A percentile compares a stretch with the other conserved stretches of the same genome.
Evolutionary conservation across 441 rosid species (phyloP).

Genomic region (Biscutella laevigata): DNA sequence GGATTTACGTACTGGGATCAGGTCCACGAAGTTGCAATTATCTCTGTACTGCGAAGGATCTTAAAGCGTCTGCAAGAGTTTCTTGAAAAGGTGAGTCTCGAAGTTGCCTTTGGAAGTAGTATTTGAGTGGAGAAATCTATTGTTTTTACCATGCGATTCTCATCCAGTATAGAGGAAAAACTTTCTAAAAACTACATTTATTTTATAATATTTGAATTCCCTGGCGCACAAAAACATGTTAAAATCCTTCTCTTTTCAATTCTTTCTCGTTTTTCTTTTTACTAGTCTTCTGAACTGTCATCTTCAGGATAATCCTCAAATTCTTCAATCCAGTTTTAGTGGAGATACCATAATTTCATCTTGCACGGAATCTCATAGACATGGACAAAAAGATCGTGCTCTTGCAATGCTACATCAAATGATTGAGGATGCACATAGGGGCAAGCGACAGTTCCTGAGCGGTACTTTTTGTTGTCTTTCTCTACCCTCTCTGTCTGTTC

Average conservation of each 20-base stretch:
- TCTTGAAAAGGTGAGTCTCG: conserved; percentile 63
- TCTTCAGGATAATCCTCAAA: conserved; percentile 62
- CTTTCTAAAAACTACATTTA: not conserved
- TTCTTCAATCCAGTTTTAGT: conserved; percentile 57
- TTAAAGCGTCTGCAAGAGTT: conserved; percentile 77
- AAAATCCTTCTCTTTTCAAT: not conserved
- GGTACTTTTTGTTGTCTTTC: conserved; percentile 40
- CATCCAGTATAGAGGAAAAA: not conserved
- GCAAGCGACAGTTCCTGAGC: conserved; percentile 96
- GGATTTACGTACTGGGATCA: conserved; percentile 93
- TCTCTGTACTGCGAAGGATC: conserved; percentile 69
- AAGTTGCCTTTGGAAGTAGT: conserved; percentile 7
- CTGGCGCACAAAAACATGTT: not conserved
- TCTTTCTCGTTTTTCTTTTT: not conserved
- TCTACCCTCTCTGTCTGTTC: conserved; percentile 1
- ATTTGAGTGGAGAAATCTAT: conserved; percentile 1
- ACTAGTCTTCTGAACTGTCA: conserved; percentile 4
- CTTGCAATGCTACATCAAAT: conserved; percentile 92
- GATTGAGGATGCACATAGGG: conserved; percentile 97
- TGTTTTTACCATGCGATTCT: not conserved
- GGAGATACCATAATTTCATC: conserved; percentile 58
- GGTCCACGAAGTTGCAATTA: conserved; percentile 75
- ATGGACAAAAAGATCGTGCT: conserved; percentile 85
- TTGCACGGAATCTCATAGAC: conserved; percentile 64
- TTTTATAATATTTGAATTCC: not conserved